phyloP scores from a whole-genome alignment of 1,284 basidiomycete species.

The Jaminaea rosea region DNA sequence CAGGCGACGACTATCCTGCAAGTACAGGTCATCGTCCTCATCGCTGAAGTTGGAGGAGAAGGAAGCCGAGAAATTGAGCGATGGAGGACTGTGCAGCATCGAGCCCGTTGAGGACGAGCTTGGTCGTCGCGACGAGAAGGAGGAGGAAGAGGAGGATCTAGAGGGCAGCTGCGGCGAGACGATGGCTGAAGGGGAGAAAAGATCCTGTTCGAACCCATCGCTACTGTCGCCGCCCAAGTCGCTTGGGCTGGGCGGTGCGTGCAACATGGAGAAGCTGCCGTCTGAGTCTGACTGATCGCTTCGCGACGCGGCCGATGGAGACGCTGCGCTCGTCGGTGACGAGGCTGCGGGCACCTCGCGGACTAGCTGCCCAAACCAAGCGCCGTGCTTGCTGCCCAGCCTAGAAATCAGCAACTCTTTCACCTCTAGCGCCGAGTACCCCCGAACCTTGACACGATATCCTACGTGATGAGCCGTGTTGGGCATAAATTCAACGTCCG shows the following conservation, averaged over 20 bases:
- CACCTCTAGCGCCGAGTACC: background rate
- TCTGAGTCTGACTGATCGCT: no score
- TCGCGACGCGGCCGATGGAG: background rate
- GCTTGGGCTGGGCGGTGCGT: background rate
- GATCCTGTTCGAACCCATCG: background rate
- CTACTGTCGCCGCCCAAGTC: background rate
- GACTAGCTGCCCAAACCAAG: background rate
- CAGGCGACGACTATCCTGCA: background rate
- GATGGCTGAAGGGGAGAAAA: background rate
- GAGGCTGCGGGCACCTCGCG: no score
- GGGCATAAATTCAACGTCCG: background rate
- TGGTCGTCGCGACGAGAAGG: background rate
- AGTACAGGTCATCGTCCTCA: background rate
- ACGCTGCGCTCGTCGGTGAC: background rate
- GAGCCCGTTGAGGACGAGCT: background rate
- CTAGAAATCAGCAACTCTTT: background rate
- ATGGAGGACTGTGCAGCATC: background rate
- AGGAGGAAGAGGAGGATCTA: background rate
- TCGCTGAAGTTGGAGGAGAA: background rate
- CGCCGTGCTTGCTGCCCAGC: background rate
- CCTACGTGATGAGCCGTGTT: background rate
- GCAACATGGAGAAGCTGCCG: no score
- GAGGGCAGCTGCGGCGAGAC: background rate
- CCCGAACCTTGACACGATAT: background rate
- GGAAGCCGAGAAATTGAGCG: background rate